Evolutionary conservation across 805 yeast species (phyloP).

Genomic region (Candida patagonica): DNA sequence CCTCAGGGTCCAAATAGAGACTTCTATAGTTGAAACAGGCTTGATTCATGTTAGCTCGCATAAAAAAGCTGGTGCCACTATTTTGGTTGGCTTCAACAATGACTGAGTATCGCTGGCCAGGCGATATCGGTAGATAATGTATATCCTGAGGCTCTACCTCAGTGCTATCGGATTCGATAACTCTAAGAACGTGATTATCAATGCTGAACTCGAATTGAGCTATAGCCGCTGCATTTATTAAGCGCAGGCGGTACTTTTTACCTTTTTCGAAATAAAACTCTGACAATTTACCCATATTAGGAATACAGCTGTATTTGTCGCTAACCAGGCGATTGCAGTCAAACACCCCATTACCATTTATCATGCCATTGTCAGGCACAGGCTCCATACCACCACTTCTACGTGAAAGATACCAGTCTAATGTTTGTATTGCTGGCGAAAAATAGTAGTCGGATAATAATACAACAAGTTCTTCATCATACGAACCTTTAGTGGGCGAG

Average conservation of each 20-base stretch:
- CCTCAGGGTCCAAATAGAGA: slow-evolving; percentile 32
- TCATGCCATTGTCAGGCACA: slow-evolving; percentile 32
- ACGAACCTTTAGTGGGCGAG: slow-evolving; percentile 17
- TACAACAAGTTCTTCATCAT: slow-evolving; percentile 27
- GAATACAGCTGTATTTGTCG: slow-evolving; percentile 12
- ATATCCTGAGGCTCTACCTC: slow-evolving; percentile 15
- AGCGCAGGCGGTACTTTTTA: slow-evolving; percentile 12
- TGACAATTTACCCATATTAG: slow-evolving; percentile 4
- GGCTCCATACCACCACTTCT: slow-evolving; percentile 32
- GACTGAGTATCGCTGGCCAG: slow-evolving; percentile 77
- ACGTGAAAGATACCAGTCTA: slow-evolving; percentile 31
- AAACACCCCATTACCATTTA: slow-evolving; percentile 32
- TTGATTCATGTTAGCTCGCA: slow-evolving; percentile 34
- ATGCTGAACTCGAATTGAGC: slow-evolving; percentile 24
- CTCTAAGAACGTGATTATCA: slow-evolving; percentile 20
- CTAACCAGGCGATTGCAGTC: slow-evolving; percentile 15
- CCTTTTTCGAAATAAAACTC: slow-evolving; percentile 10
- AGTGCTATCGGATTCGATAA: slow-evolving; percentile 29
- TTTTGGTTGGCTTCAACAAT: slow-evolving; percentile 34
- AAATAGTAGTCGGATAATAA: slow-evolving; percentile 36
- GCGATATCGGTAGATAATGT: slow-evolving; percentile 33
- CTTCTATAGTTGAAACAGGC: slow-evolving; percentile 45
- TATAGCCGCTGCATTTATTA: slow-evolving; percentile 26
- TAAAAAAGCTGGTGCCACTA: slow-evolving; percentile 3
- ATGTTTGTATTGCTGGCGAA: slow-evolving; percentile 25